Percentiles rank a stretch among this genome's conserved stretches.
These are phyloP conservation scores for Stagonosporopsis tanaceti DNA, from an alignment of 2,329 filamentous ascomycete genomes.

Conservation along the genomic window DNA sequence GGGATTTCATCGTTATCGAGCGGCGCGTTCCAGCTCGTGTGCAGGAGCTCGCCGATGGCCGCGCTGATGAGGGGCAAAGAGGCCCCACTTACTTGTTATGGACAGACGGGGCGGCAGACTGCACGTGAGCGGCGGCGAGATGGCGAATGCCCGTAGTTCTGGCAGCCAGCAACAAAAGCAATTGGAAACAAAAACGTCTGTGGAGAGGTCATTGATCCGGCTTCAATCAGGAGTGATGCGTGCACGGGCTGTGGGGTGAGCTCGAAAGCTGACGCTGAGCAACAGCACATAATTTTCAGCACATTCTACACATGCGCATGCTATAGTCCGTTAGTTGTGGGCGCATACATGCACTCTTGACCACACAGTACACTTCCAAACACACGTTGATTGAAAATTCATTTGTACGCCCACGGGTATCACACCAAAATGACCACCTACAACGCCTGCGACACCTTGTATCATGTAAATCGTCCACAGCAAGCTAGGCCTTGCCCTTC, in stretches of 20 bases:
- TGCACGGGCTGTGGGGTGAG: not conserved
- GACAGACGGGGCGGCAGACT: not conserved
- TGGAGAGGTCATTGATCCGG: too few species aligned
- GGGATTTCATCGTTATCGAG: slow-evolving; percentile 22
- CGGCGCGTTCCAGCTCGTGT: slow-evolving; percentile 21
- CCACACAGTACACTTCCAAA: not conserved
- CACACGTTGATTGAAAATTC: not conserved
- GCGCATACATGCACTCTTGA: not conserved
- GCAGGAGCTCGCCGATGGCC: slow-evolving; percentile 41
- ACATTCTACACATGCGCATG: not conserved
- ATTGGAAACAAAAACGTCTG: too few species aligned
- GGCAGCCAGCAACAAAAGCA: not conserved
- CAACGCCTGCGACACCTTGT: slow-evolving; percentile 3
- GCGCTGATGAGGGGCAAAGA: slow-evolving; percentile 19
- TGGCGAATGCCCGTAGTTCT: not conserved
- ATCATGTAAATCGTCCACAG: not conserved
- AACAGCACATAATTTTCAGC: not conserved
- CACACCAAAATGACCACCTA: slow-evolving; percentile 3
- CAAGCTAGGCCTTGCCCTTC: slow-evolving; percentile 22
- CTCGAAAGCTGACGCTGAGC: not conserved
- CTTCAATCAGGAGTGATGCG: not conserved
- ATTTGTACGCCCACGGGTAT: slow-evolving; percentile 11
- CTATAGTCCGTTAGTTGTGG: not conserved
- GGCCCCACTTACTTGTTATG: slow-evolving; percentile 15
- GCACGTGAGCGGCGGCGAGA: slow-evolving; percentile 10